These are phyloP conservation scores for Starmerella stellata DNA, from an alignment of 805 yeast genomes.

Conservation along the genomic window DNA sequence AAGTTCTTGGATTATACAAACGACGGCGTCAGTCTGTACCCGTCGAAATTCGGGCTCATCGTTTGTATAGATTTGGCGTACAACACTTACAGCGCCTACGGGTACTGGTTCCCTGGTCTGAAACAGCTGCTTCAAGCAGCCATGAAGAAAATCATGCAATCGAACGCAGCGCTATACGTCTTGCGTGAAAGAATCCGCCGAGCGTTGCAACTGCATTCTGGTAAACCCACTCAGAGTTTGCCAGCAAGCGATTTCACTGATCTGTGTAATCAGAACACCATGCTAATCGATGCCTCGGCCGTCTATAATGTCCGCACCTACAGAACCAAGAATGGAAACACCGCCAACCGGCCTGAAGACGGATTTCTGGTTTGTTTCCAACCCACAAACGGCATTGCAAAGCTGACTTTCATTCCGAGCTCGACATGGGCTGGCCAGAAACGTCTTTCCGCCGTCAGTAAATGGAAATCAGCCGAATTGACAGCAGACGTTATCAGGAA, in stretches of 20 bases:
- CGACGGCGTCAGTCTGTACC: slow-evolving; percentile 69
- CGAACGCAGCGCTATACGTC: slow-evolving; percentile 83
- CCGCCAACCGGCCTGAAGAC: slow-evolving; percentile 79
- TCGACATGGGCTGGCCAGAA: slow-evolving; percentile 96
- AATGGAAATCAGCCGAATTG: slow-evolving; percentile 98
- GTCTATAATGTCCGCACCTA: slow-evolving; percentile 88
- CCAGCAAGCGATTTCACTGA: slow-evolving; percentile 81
- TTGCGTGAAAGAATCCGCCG: slow-evolving; percentile 84
- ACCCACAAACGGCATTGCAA: slow-evolving; percentile 80
- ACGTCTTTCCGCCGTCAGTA: slow-evolving; percentile 77
- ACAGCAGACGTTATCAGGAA: slow-evolving; percentile 81
- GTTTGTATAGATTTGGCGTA: slow-evolving; percentile 86
- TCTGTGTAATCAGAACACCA: slow-evolving; percentile 57
- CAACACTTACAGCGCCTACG: slow-evolving; percentile 90
- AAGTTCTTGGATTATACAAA: slow-evolving; percentile 85
- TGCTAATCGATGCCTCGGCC: slow-evolving; percentile 83
- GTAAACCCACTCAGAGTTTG: slow-evolving; percentile 83
- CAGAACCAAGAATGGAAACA: slow-evolving; percentile 78
- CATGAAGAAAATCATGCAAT: slow-evolving; percentile 82
- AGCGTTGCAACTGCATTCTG: slow-evolving; percentile 80
- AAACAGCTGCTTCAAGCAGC: slow-evolving; percentile 81
- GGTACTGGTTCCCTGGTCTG: slow-evolving; percentile 93
- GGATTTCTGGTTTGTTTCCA: slow-evolving; percentile 83
- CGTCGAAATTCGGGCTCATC: slow-evolving; percentile 83
- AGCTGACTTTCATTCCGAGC: slow-evolving; percentile 75